Evolutionary conservation across 2,329 filamentous ascomycete genomes (phyloP).

Genomic region (Verticillium isaacii): DNA sequence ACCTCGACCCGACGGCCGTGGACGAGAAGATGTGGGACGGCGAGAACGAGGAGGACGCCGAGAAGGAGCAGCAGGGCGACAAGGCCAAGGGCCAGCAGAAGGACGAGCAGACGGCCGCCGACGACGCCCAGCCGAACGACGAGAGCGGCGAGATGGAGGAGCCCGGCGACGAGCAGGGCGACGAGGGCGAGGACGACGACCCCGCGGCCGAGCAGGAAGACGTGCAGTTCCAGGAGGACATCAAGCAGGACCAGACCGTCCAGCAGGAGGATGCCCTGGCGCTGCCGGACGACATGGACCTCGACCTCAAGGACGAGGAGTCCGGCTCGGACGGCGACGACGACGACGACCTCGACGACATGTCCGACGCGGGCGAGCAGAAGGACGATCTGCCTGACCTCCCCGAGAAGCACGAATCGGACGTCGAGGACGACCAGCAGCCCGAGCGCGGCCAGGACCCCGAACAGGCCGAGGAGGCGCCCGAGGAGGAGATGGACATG

Average conservation of each 20-base stretch:
- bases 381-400: conserved; percentile 26
- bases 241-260: conserved; percentile 66
- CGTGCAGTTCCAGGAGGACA: conserved; percentile 50
- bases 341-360: conserved; percentile 49
- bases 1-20: conserved; percentile 81
- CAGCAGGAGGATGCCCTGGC: conserved; percentile 79
- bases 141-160: conserved; percentile 32
- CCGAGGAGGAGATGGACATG: conserved; percentile 17
- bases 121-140: conserved; percentile 54
- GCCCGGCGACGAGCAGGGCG: conserved; percentile 39
- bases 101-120: conserved; percentile 56
- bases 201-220: conserved; percentile 56
- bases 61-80: conserved; percentile 76
- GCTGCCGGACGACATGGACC: conserved; percentile 81
- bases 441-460: conserved; percentile 19
- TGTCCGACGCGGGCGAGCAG: conserved; percentile 50
- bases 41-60: conserved; percentile 69
- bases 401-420: conserved; percentile 28
- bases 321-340: conserved; percentile 50
- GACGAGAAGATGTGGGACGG: conserved; percentile 99
- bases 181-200: conserved; percentile 50
- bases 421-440: conserved; percentile 25
- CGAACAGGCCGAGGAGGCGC: conserved; percentile 29
- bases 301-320: conserved; percentile 69
- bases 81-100: conserved; percentile 66